These are phyloP conservation scores for Backusella parvicylindrica DNA, from an alignment of 192 early-diverging fungal genomes.

Conservation along the genomic window DNA sequence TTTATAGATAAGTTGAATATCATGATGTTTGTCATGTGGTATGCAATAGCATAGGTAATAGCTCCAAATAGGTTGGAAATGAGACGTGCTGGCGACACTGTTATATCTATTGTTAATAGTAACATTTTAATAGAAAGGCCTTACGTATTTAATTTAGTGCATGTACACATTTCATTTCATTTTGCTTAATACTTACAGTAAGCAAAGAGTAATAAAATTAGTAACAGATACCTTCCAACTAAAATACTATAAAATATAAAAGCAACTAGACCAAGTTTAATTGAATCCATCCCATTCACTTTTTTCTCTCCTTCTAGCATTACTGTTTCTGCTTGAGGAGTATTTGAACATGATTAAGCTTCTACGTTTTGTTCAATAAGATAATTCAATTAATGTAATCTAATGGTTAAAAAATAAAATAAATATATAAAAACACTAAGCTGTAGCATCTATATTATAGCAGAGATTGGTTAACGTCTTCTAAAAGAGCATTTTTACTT, in stretches of 20 bases:
- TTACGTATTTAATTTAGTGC: not conserved
- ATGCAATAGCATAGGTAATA: not conserved
- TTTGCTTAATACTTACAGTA: conserved; percentile 27
- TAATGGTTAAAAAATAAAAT: too few relatives aligned
- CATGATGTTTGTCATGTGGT: not conserved
- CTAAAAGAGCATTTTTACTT: too few relatives aligned
- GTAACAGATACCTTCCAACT: conserved; percentile 55
- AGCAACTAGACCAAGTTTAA: conserved; percentile 78
- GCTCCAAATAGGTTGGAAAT: conserved; percentile 73
- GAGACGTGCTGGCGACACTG: conserved; percentile 72
- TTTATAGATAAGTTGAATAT: not conserved
- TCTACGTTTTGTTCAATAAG: not conserved
- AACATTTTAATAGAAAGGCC: conserved; percentile 78
- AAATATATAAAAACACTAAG: not conserved
- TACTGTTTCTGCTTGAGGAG: not conserved
- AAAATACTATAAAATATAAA: conserved; percentile 83
- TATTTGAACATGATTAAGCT: not conserved
- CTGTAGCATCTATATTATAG: not conserved
- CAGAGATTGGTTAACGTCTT: not conserved
- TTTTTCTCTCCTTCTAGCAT: not conserved
- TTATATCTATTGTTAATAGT: conserved; percentile 63
- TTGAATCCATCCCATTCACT: not conserved
- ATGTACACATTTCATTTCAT: not conserved
- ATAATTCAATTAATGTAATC: too few relatives aligned
- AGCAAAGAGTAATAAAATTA: not conserved